A percentile compares a stretch with the other conserved stretches of the same genome.
Conservation (phyloP, 2,329 filamentous ascomycete species). For the Alternaria arbusti region DNA sequence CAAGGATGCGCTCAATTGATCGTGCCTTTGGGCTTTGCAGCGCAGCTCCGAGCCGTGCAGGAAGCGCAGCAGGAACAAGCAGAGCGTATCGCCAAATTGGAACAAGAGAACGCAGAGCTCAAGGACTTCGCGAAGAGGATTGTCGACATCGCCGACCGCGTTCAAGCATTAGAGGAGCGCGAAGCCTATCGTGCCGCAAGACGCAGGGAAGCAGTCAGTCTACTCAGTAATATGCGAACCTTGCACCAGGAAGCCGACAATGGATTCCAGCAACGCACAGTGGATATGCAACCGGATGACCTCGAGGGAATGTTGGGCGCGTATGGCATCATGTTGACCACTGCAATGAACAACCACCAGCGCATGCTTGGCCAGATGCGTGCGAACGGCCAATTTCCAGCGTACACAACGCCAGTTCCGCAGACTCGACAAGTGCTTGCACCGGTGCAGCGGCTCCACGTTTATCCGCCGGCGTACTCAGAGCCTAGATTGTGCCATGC, state of each 20-base stretch:
- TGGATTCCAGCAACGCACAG: slow-evolving; percentile 19
- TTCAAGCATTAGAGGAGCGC: slow-evolving; percentile 18
- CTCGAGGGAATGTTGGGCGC: slow-evolving; percentile 26
- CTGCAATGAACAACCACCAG: slow-evolving; percentile 25
- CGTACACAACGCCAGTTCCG: not conserved
- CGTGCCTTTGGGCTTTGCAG: slow-evolving; percentile 23
- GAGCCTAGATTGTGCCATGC: slow-evolving; percentile 15
- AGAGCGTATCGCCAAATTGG: slow-evolving; percentile 10
- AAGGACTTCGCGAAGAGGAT: not conserved
- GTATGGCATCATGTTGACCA: slow-evolving; percentile 15
- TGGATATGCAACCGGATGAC: slow-evolving; percentile 23
- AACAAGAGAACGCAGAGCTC: slow-evolving; percentile 19
- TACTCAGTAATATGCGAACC: slow-evolving; percentile 24
- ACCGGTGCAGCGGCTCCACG: not conserved
- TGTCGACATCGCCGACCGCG: not conserved
- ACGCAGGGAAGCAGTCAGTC: slow-evolving; percentile 22
- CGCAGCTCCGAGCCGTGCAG: slow-evolving; percentile 18
- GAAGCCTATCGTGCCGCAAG: slow-evolving; percentile 10
- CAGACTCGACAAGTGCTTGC: not conserved
- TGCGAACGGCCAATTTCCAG: not conserved
- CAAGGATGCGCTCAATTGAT: not conserved
- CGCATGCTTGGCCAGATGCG: slow-evolving; percentile 14
- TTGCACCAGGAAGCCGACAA: slow-evolving; percentile 27
- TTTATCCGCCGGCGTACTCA: slow-evolving; percentile 14
- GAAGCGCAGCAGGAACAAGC: slow-evolving; percentile 14